Base-by-base conservation (phyloP, 306 rosid genomes). In the Senna siamea region DNA sequence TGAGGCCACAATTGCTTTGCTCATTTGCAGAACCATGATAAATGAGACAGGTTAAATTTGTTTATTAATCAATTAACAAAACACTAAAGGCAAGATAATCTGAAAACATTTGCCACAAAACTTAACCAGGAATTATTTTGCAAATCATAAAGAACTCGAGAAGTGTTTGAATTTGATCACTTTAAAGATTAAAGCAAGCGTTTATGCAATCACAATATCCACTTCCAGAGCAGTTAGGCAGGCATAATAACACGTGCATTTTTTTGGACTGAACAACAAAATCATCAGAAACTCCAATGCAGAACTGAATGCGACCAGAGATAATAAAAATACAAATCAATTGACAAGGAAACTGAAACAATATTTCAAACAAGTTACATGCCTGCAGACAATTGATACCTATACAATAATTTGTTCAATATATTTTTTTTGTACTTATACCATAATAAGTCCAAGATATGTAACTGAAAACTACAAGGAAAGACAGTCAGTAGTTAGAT, bases 221-320 rank as follows among this genome's bases (percentile, higher is more conserved):
- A 59, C 43, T 59, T n/a, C 23, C 2, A 32, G 13, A 30, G 37
- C 70, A 18, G 62, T 34, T 15, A 77, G 40, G 58, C 55, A 77
- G 40, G 58, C 55, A 69, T 7, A 47, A 35, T 4, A 47, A 38
- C 37, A 51, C 64, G 35, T 38, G 47, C 51, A 50, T 70, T 53
- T 53, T 34, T 81, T 65, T 41, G 48, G 60, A 52, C 19, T 51
- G 67, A 73, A 62, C 40, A 72, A 55, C 17, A 50, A 40, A 28
- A 26, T 72, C 67, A 66, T 63, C 28, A 58, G 37, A 76, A 76
- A 70, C 75, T 57, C 78, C 75, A 6, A 9, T 37, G 53, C 78
- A 40, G 50, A 66, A 53, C 60, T 48, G 48, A 55, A 38, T 19
- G 52, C 18, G 23, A 55, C 46, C 67, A 47, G 51, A 47, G 63